Conservation (phyloP, 2,329 filamentous ascomycete genomes). For the Hypocreales sp. region DNA sequence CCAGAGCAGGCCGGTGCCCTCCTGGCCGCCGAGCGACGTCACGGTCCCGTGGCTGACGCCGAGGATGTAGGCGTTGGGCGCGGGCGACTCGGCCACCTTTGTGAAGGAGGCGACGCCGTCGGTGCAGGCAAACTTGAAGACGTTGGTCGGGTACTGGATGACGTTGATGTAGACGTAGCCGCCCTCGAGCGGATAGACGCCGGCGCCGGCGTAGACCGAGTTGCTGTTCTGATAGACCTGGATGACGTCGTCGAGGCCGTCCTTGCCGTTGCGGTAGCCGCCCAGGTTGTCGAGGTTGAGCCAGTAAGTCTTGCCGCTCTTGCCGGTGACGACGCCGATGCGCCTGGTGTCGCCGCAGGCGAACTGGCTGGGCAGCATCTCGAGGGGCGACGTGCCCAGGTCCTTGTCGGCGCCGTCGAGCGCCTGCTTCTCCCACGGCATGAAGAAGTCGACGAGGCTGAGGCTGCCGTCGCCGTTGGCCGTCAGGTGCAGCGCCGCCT, state of each 20-base stretch:
- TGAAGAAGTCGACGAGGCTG: slow-evolving; percentile 33
- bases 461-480: slow-evolving; percentile 25
- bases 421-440: slow-evolving; percentile 34
- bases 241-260: slow-evolving; percentile 24
- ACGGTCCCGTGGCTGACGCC: slow-evolving; percentile 41
- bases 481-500: slow-evolving; percentile 28
- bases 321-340: slow-evolving; percentile 33
- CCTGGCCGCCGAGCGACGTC: slow-evolving; percentile 35
- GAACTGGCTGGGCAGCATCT: slow-evolving; percentile 24
- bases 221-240: slow-evolving; percentile 27
- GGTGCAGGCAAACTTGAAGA: slow-evolving; percentile 41
- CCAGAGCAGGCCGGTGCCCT: slow-evolving; percentile 41
- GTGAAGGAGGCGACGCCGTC: slow-evolving; percentile 35
- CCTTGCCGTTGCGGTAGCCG: slow-evolving; percentile 20
- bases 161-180: slow-evolving; percentile 34
- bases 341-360: slow-evolving; percentile 25
- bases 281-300: slow-evolving; percentile 24
- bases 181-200: slow-evolving; percentile 31
- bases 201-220: slow-evolving; percentile 29
- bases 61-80: slow-evolving; percentile 34
- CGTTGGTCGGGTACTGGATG: slow-evolving; percentile 36
- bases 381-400: slow-evolving; percentile 29
- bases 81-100: slow-evolving; percentile 32
- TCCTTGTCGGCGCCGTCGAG: slow-evolving; percentile 35
- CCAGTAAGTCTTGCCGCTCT: slow-evolving; percentile 33